phyloP scores from a whole-genome alignment of 1,284 basidiomycete genomes.

The Puccinia coronata region DNA sequence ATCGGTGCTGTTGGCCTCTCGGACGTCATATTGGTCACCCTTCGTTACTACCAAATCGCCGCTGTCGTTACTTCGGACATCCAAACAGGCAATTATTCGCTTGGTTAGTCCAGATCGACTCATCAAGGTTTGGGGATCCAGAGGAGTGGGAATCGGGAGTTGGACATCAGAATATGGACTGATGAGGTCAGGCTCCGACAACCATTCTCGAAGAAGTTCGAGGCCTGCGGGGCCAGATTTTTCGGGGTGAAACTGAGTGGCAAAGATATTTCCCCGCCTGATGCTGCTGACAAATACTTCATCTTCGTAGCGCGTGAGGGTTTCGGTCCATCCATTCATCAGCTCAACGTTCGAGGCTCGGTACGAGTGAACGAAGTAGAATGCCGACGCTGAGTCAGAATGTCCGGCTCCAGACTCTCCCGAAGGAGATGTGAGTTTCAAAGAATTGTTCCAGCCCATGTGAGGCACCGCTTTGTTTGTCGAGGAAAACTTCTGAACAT shows the following conservation, averaged over 20 bases:
- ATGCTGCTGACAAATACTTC: constrained; percentile 89
- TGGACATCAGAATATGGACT: constrained; percentile 43
- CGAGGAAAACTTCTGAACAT: constrained; percentile 69
- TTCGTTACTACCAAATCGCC: constrained; percentile 99
- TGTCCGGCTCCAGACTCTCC: constrained; percentile 59
- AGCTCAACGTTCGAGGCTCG: constrained; percentile 70
- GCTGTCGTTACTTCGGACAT: constrained; percentile 88
- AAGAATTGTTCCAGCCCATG: constrained; percentile 89
- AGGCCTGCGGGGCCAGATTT: constrained; percentile 94
- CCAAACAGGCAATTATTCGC: constrained; percentile 95
- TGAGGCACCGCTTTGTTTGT: constrained; percentile 83
- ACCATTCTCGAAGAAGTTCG: constrained; percentile 77
- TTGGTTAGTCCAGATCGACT: constrained; percentile 73
- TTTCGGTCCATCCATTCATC: constrained; percentile 71
- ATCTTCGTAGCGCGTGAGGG: constrained; percentile 86
- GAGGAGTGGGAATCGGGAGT: constrained; percentile 15
- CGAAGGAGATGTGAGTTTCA: constrained; percentile 61
- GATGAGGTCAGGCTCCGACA: constrained; percentile 60
- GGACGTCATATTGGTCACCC: constrained; percentile 98
- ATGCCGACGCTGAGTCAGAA: constrained; percentile 64
- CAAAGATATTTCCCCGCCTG: constrained; percentile 83
- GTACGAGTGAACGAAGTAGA: constrained; percentile 98
- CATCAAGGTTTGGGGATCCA: constrained; percentile 54
- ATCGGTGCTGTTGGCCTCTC: constrained; percentile 64
- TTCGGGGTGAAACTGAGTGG: constrained; percentile 96